Percentiles rank a stretch among this genome's conserved stretches.
Conservation (phyloP, 2,329 filamentous ascomycete genomes). For the Clarireedia monteithiana region DNA sequence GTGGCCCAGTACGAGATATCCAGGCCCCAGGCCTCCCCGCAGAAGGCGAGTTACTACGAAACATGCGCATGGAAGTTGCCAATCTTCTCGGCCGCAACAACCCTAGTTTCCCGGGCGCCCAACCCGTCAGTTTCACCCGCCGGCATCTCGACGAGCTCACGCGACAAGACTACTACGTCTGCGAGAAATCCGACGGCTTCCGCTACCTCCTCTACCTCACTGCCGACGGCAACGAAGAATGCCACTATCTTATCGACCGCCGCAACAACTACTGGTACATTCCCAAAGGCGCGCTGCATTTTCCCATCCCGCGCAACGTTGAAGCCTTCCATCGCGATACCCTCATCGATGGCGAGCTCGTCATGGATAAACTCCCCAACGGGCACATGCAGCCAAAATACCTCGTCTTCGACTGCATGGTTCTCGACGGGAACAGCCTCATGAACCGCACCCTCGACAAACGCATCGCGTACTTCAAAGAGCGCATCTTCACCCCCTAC, state of each 20-base stretch:
- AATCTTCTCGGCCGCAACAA: conserved; percentile 63
- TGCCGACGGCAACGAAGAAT: conserved; percentile 55
- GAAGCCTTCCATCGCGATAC: conserved; percentile 69
- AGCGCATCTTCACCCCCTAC: conserved; percentile 67
- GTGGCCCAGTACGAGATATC: conserved; percentile 31
- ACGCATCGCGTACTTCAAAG: conserved; percentile 77
- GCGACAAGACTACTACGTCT: conserved; percentile 86
- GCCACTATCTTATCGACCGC: conserved; percentile 91
- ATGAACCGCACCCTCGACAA: conserved; percentile 81
- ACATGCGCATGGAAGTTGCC: conserved; percentile 67
- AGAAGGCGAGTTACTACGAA: conserved; percentile 48
- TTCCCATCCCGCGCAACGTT: conserved; percentile 62
- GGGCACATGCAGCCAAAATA: conserved; percentile 68
- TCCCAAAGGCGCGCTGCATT: conserved; percentile 61
- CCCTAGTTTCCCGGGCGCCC: conserved; percentile 74
- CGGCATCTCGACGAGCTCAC: conserved; percentile 78
- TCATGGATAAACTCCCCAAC: conserved; percentile 67
- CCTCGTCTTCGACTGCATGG: conserved; percentile 88
- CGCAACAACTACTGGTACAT: conserved; percentile 97
- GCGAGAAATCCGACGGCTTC: conserved; percentile 96
- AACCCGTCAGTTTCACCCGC: conserved; percentile 85
- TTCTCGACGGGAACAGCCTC: conserved; percentile 67
- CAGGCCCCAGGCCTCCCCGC: conserved; percentile 59
- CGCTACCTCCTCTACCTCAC: conserved; percentile 92
- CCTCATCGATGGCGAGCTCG: conserved; percentile 86